Evolutionary conservation across 169 alveolate genomes (phyloP), one percentile per base, ranked within the genome.

Genomic region (Eimeria maxima): DNA sequence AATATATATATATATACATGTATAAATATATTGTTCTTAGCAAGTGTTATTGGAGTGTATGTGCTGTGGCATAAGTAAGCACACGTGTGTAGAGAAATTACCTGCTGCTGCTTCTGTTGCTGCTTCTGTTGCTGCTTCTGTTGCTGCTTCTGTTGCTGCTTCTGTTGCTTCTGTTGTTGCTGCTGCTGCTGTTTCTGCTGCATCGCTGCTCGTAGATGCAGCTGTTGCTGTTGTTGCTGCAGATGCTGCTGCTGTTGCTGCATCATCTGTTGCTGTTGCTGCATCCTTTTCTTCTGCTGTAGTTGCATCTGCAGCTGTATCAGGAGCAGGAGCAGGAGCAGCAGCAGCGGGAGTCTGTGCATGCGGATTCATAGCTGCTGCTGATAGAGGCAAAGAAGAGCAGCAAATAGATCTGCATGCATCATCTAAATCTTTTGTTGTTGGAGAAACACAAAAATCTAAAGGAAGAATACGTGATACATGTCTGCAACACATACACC

Each of bases 391-490:
- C 67, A 88, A 42, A 16, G 5, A 4, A n/a, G n/a, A 24, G 47
- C 84, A 78, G 24, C 63, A 44, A 71, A 88, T 38, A 22, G 16
- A 8, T 65, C 67, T 3, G 44, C 38, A 44, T 27, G 29, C 47
- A 7, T 45, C 47, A 53, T 6, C 81, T 4, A 88, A 65, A 4
- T 44, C 81, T 2, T 63, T 84, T 29, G 65, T 2, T 10, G 67
- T 16, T 20, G 94, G 94, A 53, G 24, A 42, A 2, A 74, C 84
- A 10, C 81, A 55, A 7, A 20, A 63, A 45, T 88, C 94, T 27
- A 88, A 81, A 6, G 94, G 94, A 38, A 88, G 14, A 4, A 88
- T 8, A 24, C 94, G 94, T 3, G 84, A 63, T 4, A 45, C 74
- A 67, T 88, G 67, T 33, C 94, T 88, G 69, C 13, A 7, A 84